These are phyloP conservation scores for Ceratobasidium sp. DNA, from an alignment of 1,284 basidiomycete species.

Conservation along the genomic window DNA sequence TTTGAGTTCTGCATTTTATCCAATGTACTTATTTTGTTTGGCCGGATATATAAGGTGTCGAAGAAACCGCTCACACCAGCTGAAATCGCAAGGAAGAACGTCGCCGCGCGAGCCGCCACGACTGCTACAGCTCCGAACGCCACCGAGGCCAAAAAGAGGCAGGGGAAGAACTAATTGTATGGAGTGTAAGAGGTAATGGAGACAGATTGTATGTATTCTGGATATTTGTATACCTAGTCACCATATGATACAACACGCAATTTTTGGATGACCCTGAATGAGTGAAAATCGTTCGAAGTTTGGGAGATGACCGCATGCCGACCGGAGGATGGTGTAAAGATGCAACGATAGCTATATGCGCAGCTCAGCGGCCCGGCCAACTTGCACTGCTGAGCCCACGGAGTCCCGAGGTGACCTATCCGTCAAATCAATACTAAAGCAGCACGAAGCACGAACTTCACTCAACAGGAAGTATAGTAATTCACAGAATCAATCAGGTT, in stretches of 20 bases:
- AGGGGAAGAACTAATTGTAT: slow-evolving; percentile 22
- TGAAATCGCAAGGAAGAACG: slow-evolving; percentile 10
- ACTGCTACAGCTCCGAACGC: slow-evolving; percentile 19
- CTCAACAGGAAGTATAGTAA: neutral
- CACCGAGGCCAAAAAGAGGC: slow-evolving; percentile 20
- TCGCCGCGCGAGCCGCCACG: slow-evolving; percentile 2
- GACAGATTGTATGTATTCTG: slow-evolving; percentile 32
- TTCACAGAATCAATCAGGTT: neutral
- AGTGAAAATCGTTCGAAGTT: too few species aligned
- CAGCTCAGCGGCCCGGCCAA: too few species aligned
- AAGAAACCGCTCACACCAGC: slow-evolving; percentile 33
- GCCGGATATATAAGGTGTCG: neutral
- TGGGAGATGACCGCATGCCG: too few species aligned
- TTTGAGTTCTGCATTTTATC: neutral
- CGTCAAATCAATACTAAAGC: too few species aligned
- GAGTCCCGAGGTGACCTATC: too few species aligned
- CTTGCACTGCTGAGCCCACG: too few species aligned
- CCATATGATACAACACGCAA: too few species aligned
- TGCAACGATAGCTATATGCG: too few species aligned
- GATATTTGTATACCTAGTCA: slow-evolving; percentile 22
- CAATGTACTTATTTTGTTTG: neutral
- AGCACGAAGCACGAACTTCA: too few species aligned
- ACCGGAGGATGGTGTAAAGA: too few species aligned
- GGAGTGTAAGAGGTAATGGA: neutral
- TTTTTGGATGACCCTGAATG: neutral